Base-by-base conservation (phyloP, 805 yeast genomes). In the Wickerhamiella allomyrinae region DNA sequence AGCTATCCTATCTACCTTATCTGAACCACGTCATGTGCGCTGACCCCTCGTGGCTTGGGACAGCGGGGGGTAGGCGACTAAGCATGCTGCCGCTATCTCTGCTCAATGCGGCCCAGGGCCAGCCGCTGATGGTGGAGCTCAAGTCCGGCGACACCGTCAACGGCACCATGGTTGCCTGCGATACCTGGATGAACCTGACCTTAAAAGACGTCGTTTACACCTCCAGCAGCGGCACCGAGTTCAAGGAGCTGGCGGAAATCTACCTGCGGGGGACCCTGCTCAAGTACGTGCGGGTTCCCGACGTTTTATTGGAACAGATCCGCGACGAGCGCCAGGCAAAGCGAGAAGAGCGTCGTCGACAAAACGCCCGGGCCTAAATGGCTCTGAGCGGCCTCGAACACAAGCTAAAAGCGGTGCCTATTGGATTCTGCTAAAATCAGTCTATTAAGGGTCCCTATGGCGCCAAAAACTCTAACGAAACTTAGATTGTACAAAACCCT, bases 181-280 rank as follows among this genome's bases (percentile, higher is more conserved):
- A 91, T 59, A 77, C 84, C 31, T 83, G 93, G 86, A 91, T 91
- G 99, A 91, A 91, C 60, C 68, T 91, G 49, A 82, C 94, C 1
- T 68, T 91, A 41, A 69, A 69, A 25, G 77, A 86, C 48, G 96
- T 79, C 13, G 73, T 77, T 38, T 81, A 52, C 33, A 42, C 43
- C 17, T 40, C 42, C 13, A 37, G 44, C 13, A 46, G 41, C 22
- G 38, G 39, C 25, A 27, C 34, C 37, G 38, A 44, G 45, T 45
- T 42, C 35, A 43, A 39, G 23, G 43, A 42, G 43, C 41, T 46
- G 41, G 43, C 47, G 3, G 50, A 49, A 43, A 46, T 47, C 36
- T 54, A 46, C 34, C 37, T 45, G 10, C 45, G 49, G 23, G 58
- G 55, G 19, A 46, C 46, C 29, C 46, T 58, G 51, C 62, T 66